Percentiles rank a stretch among this genome's conserved stretches.
phyloP scores from a whole-genome alignment of 139 green algal genomes.

The Chlamydomonas sphaeroides region DNA sequence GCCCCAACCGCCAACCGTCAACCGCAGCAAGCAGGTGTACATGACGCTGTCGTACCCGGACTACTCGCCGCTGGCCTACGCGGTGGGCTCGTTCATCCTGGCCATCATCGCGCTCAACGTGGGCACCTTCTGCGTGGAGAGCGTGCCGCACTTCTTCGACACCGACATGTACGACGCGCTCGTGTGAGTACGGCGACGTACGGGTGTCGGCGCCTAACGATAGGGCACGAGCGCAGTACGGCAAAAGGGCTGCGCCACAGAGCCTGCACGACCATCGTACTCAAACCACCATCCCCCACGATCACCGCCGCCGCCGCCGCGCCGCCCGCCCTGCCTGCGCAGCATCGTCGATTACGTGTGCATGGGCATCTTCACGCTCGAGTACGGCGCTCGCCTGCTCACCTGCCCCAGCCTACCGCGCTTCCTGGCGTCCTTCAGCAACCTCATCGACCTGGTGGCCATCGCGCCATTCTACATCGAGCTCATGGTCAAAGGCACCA shows the following conservation, averaged over 20 bases:
- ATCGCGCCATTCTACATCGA: constrained; percentile 41
- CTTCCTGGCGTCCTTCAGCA: constrained; percentile 16
- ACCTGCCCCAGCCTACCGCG: constrained; percentile 1
- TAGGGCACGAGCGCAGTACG: too few species aligned
- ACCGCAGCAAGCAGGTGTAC: constrained; percentile 16
- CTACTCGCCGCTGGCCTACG: not conserved
- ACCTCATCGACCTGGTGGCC: constrained; percentile 37
- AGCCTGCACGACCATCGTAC: too few species aligned
- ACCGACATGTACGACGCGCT: not conserved
- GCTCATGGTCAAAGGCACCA: constrained; percentile 7
- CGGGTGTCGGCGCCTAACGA: too few species aligned
- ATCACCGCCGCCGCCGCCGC: too few species aligned
- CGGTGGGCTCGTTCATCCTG: constrained; percentile 15
- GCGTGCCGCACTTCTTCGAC: not conserved
- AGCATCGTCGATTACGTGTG: constrained; percentile 44
- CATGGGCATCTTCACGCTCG: constrained; percentile 41
- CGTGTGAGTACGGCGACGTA: constrained; percentile 6
- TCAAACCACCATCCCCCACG: too few species aligned
- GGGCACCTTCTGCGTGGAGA: constrained; percentile 37
- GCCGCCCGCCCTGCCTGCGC: too few species aligned
- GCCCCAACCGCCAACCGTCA: not conserved
- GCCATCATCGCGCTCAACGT: constrained; percentile 30
- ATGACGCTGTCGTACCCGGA: constrained; percentile 37
- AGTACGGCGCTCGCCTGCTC: constrained; percentile 28
- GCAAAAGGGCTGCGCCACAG: too few species aligned